phyloP scores from a whole-genome alignment of 192 early-diverging fungal genomes.

The Phycomyces nitens region DNA sequence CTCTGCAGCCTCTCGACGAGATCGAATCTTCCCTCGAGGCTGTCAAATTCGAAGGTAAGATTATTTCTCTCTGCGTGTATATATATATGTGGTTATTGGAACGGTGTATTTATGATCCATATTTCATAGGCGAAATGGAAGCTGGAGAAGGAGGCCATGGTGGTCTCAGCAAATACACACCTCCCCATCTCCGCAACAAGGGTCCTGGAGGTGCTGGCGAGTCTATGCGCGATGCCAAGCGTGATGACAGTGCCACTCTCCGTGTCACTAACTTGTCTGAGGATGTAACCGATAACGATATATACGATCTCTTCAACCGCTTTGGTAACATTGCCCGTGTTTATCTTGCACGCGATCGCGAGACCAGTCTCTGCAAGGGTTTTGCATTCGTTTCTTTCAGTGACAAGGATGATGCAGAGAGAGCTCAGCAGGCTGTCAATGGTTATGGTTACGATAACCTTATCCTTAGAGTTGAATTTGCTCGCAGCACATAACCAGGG shows the following conservation, averaged over 20 bases:
- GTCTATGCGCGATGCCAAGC: conserved; percentile 50
- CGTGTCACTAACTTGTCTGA: conserved; percentile 97
- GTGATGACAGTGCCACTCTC: conserved; percentile 70
- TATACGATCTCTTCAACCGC: conserved; percentile 81
- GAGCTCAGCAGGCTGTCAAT: conserved; percentile 81
- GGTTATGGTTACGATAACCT: conserved; percentile 96
- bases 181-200: conserved; percentile 79
- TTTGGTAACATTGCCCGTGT: conserved; percentile 84
- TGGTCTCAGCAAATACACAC: conserved; percentile 73
- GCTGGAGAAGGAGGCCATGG: conserved; percentile 13
- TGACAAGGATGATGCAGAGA: conserved; percentile 76
- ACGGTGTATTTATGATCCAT: background rate
- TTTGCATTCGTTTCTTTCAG: conserved; percentile 93
- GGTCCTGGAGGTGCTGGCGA: conserved; percentile 37
- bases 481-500: conserved; percentile 52
- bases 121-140: background rate
- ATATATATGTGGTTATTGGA: background rate
- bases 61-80: background rate
- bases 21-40: conserved; percentile 45
- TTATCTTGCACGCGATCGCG: conserved; percentile 83
- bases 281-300: conserved; percentile 84
- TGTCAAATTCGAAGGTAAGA: conserved; percentile 42
- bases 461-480: conserved; percentile 84
- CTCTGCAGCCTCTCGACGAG: conserved; percentile 76
- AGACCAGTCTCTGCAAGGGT: conserved; percentile 86